Evolutionary conservation across 306 rosid genomes (phyloP), one percentile per base, ranked within the genome.

Genomic region (Prinsepia uniflora): DNA sequence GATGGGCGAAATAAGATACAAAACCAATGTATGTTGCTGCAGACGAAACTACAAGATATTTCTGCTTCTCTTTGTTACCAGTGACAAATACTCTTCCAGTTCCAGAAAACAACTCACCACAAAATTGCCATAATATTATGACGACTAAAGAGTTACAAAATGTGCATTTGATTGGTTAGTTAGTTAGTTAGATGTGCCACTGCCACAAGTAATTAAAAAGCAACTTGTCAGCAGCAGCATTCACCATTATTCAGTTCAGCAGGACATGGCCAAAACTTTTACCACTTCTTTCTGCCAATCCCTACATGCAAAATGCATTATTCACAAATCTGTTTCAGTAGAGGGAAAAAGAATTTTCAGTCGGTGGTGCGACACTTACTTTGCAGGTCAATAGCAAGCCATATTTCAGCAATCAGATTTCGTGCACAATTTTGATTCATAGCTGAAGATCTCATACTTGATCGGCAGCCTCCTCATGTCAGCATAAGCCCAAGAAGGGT

Each of bases 351-450:
- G 5, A 54, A 61, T 12, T 8, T 4, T 53, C 39, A 13, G 8
- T 22, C 20, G 61, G 30, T n/a, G n/a, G n/a, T n/a, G n/a, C n/a
- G n/a, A n/a, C n/a, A n/a, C n/a, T n/a, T n/a, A 24, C 63, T 61
- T 4, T 40, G 73, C 52, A 18, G 42, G 8, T 55, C 63, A 45
- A 75, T 41, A 39, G 61, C 54, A 67, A 68, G 52, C n/a, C 45
- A 45, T 41, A 68, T 61, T 48, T 67, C 4, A 4, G 40, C 44
- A 54, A 48, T 46, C 36, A 30, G 36, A 30, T 45, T 75, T 12
- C 53, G 39, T 2, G 40, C 62, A 47, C 46, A 22, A 59, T 24
- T 49, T 56, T n/a, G 47, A 58, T 34, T 6, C 5, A 18, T 6
- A 49, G 46, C n/a, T 60, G 59, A 47, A 30, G 48, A 5, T 17